Evolutionary conservation across 768 basidiomycete genomes (phyloP).

Genomic region (Boletus coccyginus): DNA sequence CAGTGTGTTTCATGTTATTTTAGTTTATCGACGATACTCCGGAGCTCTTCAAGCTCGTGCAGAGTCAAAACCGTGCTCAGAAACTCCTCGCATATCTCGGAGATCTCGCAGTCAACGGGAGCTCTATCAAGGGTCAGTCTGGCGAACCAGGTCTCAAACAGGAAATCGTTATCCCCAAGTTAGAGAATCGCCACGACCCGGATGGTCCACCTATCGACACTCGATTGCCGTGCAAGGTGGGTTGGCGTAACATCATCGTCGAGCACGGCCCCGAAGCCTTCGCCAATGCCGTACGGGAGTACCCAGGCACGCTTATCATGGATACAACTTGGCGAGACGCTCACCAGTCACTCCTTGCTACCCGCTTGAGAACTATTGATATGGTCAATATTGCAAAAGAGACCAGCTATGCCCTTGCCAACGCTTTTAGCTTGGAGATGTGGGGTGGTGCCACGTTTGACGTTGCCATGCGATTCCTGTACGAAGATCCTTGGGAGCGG

Average conservation of each 20-base stretch:
- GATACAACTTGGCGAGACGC: conserved; percentile 99
- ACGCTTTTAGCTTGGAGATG: conserved; percentile 96
- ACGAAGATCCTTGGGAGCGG: conserved; percentile 99
- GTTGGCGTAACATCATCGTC: conserved; percentile 99
- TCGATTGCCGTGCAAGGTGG: conserved; percentile 75
- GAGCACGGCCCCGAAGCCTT: conserved; percentile 98
- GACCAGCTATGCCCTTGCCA: conserved; percentile 91
- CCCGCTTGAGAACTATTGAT: conserved; percentile 91
- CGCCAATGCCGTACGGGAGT: conserved; percentile 95
- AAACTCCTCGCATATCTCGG: conserved; percentile 96
- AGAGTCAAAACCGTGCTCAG: conserved; percentile 97
- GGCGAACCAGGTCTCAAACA: conserved; percentile 94
- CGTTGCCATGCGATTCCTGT: conserved; percentile 98
- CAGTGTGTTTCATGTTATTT: conserved; percentile 7
- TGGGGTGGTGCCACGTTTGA: conserved; percentile 99
- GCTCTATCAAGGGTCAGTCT: conserved; percentile 92
- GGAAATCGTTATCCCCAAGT: conserved; percentile 79
- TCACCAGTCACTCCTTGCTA: conserved; percentile 96
- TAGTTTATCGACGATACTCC: conserved; percentile 99
- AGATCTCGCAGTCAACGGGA: conserved; percentile 97
- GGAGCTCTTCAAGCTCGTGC: conserved; percentile 98
- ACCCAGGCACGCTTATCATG: conserved; percentile 94
- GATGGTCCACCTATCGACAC: conserved; percentile 75
- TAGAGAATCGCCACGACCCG: conserved; percentile 77
- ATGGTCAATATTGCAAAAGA: conserved; percentile 99